phyloP scores from a whole-genome alignment of 2,329 filamentous ascomycete genomes.

The Coleophoma cylindrospora region DNA sequence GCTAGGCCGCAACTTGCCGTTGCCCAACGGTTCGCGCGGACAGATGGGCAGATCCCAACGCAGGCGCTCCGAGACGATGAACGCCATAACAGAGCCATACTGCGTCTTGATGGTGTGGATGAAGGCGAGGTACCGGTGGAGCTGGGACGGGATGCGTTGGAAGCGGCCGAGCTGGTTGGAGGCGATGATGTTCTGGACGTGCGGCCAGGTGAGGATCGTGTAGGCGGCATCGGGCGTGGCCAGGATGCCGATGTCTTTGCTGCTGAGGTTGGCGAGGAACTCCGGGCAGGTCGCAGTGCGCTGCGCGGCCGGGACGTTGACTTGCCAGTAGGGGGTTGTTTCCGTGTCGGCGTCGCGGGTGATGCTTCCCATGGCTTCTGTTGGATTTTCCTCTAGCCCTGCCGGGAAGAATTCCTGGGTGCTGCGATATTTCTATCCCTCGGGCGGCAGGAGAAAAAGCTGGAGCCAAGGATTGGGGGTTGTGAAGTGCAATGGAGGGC shows the following conservation, averaged over 20 bases:
- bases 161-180: conserved; percentile 71
- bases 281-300: conserved; percentile 65
- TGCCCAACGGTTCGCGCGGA: conserved; percentile 22
- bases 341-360: too few relatives aligned
- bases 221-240: conserved; percentile 66
- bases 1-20: not conserved
- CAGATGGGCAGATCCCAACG: conserved; percentile 55
- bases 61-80: conserved; percentile 66
- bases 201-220: conserved; percentile 59
- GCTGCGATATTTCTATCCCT: too few relatives aligned
- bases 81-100: conserved; percentile 74
- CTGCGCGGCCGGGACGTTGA: conserved; percentile 63
- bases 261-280: conserved; percentile 57
- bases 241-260: conserved; percentile 68
- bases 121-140: conserved; percentile 74
- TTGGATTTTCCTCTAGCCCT: too few relatives aligned
- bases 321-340: conserved; percentile 57
- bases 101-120: conserved; percentile 56
- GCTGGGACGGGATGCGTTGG: conserved; percentile 68
- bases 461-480: too few relatives aligned
- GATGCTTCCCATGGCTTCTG: too few relatives aligned
- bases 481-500: too few relatives aligned
- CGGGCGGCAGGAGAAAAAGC: too few relatives aligned
- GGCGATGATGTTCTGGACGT: conserved; percentile 55
- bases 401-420: too few relatives aligned